phyloP scores from a whole-genome alignment of 805 yeast species.

The Metschnikowia proteae region DNA sequence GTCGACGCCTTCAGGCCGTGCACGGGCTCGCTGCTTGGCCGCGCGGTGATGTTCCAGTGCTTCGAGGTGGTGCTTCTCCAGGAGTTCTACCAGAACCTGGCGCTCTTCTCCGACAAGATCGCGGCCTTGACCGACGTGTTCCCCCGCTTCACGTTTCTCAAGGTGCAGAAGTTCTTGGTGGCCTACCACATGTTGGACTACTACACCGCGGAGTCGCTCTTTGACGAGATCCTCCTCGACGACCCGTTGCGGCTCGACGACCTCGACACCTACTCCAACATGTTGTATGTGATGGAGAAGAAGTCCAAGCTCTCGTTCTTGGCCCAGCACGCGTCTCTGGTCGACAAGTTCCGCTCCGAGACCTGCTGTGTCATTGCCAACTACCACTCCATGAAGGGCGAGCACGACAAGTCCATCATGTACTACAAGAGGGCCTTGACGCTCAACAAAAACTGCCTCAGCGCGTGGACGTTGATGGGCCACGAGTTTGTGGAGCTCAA shows the following conservation, averaged over 20 bases:
- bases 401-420: conserved; percentile 92
- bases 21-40: conserved; percentile 26
- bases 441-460: conserved; percentile 70
- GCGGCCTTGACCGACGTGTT: conserved; percentile 49
- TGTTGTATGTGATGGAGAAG: conserved; percentile 90
- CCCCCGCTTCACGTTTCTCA: conserved; percentile 71
- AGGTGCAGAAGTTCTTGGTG: conserved; percentile 77
- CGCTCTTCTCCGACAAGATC: conserved; percentile 47
- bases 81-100: conserved; percentile 71
- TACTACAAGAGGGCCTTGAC: conserved; percentile 87
- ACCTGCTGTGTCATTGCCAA: conserved; percentile 94
- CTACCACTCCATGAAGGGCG: conserved; percentile 84
- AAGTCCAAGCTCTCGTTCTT: conserved; percentile 76
- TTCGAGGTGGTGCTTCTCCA: conserved; percentile 69
- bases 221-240: conserved; percentile 63
- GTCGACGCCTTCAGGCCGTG: conserved; percentile 36
- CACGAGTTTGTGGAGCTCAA: conserved; percentile 96
- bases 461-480: conserved; percentile 98
- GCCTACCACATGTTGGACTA: conserved; percentile 86
- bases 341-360: conserved; percentile 88
- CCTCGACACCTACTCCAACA: conserved; percentile 90
- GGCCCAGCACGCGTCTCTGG: conserved; percentile 78
- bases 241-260: conserved; percentile 92
- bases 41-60: conserved; percentile 40
- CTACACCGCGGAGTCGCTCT: conserved; percentile 68